Evolutionary conservation across 2,329 filamentous ascomycete species (phyloP), one percentile per base, ranked within the genome.

Genomic region (Pochonia chlamydosporia): DNA sequence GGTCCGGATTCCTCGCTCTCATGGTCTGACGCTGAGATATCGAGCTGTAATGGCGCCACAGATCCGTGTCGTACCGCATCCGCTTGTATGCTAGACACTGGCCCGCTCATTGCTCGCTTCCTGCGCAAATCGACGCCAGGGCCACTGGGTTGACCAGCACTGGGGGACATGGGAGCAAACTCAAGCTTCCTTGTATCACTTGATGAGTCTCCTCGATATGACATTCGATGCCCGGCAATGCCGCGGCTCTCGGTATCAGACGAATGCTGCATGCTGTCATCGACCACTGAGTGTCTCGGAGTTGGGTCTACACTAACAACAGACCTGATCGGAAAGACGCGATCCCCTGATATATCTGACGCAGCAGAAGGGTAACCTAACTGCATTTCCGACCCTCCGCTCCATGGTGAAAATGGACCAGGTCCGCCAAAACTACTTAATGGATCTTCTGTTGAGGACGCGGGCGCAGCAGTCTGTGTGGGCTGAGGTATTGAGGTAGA

Each of bases 321-420:
- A n/a, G 86, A 90, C 42, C 86, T 80, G 26, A 92, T 86, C n/a
- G 87, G 87, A 48, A 87, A 92, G 5, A 92, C 85, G 46, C 85
- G 78, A 57, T 91, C 75, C 26, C 64, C 62, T 24, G 64, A 67
- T 21, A 63, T 59, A 45, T 68, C 66, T n/a, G 66, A 67, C 40
- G 57, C 53, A 10, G 55, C 54, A 3, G 63, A 67, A 20, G 51
- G 59, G 33, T 62, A 51, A 5, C 60, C 58, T 1, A 59, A 57
- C 45, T 72, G 72, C 35, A 55, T 64, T 25, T 75, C 73, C 2
- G 71, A 73, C 31, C 59, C 56, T 8, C 59, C 54, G 47, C 71
- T 73, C 65, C 64, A 70, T 14, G 71, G 67, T 2, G 72, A 73
- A 45, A 64, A 58, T 7, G 56, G 57, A 18, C 49, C 51, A 5